Conservation (phyloP, 2,329 filamentous ascomycete genomes). For the Celoporthe dispersa region DNA sequence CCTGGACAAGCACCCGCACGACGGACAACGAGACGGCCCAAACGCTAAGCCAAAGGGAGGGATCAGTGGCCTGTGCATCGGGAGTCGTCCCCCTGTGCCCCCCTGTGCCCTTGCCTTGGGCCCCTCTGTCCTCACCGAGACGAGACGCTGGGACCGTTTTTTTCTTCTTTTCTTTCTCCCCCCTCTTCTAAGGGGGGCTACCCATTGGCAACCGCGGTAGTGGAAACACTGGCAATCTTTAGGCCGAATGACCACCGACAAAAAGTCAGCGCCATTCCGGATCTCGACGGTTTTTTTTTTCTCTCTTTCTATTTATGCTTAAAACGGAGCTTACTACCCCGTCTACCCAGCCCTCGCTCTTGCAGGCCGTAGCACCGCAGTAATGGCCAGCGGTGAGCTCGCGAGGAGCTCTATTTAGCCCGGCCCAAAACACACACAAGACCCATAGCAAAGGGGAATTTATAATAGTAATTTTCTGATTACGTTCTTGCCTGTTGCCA, state of each 20-base stretch:
- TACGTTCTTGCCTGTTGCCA: neutral
- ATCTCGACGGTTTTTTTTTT: neutral
- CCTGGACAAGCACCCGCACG: constrained; percentile 4
- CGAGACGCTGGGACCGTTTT: neutral
- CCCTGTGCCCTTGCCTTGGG: constrained; percentile 7
- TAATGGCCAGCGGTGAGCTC: neutral
- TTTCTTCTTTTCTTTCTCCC: neutral
- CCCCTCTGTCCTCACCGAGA: constrained; percentile 3
- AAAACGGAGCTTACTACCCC: constrained; percentile 7
- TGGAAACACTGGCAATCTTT: neutral
- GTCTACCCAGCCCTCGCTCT: neutral
- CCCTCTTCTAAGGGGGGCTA: neutral
- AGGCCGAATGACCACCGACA: neutral
- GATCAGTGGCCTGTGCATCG: neutral
- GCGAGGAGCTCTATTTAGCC: neutral
- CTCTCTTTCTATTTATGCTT: constrained; percentile 18
- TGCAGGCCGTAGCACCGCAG: neutral
- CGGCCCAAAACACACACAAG: neutral
- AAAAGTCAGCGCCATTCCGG: constrained; percentile 3
- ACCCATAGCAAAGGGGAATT: neutral
- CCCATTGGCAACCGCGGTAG: neutral
- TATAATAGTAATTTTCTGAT: neutral
- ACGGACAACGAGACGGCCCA: neutral
- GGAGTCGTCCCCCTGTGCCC: neutral
- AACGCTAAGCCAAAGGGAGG: constrained; percentile 1